Percentiles rank a stretch among this genome's conserved stretches.
phyloP scores from a whole-genome alignment of 2,329 filamentous ascomycete genomes.

The Aspergillus caelatus region DNA sequence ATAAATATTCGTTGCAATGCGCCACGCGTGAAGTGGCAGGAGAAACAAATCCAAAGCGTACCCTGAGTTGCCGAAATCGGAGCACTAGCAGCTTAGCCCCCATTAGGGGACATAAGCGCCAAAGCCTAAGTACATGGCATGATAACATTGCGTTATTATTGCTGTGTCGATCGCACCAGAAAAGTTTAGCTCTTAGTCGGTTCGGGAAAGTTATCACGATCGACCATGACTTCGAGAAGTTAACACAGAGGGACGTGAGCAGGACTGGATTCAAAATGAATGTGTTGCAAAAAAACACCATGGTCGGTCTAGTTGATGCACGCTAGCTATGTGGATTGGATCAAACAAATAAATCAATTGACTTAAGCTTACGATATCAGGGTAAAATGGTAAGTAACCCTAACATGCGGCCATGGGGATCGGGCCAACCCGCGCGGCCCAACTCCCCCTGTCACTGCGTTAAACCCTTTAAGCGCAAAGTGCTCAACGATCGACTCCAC shows the following conservation, averaged over 20 bases:
- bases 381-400: background rate
- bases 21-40: too few relatives aligned
- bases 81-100: background rate
- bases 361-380: too few relatives aligned
- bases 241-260: too few relatives aligned
- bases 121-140: background rate
- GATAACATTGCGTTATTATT: background rate
- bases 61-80: too few relatives aligned
- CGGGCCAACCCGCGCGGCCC: background rate
- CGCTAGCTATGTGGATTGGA: too few relatives aligned
- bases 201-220: background rate
- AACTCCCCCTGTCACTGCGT: too few relatives aligned
- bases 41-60: too few relatives aligned
- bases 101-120: background rate
- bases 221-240: too few relatives aligned
- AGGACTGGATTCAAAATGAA: background rate
- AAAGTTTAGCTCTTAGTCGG: background rate
- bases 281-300: background rate
- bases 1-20: too few relatives aligned
- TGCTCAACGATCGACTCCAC: background rate
- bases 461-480: background rate
- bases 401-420: background rate
- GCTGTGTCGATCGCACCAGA: background rate
- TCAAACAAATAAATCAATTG: too few relatives aligned
- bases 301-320: too few relatives aligned